Percentiles rank a stretch among this genome's conserved stretches.
Evolutionary conservation across 202 grass and related monocot species (phyloP).

Genomic region (Bolboschoenoplectus hybrid): DNA sequence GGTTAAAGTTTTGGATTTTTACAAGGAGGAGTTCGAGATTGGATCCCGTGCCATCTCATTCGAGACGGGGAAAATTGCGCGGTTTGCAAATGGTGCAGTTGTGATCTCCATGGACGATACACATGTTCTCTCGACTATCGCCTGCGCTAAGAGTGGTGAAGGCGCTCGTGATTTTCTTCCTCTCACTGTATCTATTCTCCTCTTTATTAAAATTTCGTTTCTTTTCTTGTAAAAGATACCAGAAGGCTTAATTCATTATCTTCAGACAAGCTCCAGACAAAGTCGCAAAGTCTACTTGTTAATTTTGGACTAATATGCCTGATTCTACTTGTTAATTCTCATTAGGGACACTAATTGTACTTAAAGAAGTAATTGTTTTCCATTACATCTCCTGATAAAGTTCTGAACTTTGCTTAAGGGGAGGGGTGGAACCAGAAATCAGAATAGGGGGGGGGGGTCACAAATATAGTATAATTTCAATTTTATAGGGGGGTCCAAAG

Average conservation of each 20-base stretch:
- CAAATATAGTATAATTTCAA: no score
- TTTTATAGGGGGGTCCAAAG: no score
- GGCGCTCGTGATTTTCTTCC: slow-evolving; percentile 82
- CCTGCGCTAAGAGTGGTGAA: slow-evolving; percentile 64
- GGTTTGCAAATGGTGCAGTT: slow-evolving; percentile 89
- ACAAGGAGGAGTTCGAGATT: slow-evolving; percentile 86
- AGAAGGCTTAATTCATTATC: not conserved
- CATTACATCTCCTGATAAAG: not conserved
- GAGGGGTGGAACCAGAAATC: no score
- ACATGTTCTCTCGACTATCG: slow-evolving; percentile 75
- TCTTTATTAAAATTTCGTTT: not conserved
- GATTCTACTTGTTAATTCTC: not conserved
- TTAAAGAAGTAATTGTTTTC: not conserved
- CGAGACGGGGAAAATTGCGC: slow-evolving; percentile 89
- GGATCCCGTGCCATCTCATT: slow-evolving; percentile 72
- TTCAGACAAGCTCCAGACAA: not conserved
- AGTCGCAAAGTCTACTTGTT: not conserved
- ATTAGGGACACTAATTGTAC: not conserved
- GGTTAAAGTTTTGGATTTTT: slow-evolving; percentile 71
- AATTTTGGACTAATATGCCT: slow-evolving; percentile 6
- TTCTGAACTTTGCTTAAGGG: no score
- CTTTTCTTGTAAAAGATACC: not conserved
- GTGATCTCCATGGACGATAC: slow-evolving; percentile 94
- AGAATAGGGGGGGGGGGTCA: no score
- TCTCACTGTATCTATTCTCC: slow-evolving; percentile 63